These are phyloP conservation scores for Arabidopsis arenosa DNA, from an alignment of 345 rosid species.

Conservation along the genomic window DNA sequence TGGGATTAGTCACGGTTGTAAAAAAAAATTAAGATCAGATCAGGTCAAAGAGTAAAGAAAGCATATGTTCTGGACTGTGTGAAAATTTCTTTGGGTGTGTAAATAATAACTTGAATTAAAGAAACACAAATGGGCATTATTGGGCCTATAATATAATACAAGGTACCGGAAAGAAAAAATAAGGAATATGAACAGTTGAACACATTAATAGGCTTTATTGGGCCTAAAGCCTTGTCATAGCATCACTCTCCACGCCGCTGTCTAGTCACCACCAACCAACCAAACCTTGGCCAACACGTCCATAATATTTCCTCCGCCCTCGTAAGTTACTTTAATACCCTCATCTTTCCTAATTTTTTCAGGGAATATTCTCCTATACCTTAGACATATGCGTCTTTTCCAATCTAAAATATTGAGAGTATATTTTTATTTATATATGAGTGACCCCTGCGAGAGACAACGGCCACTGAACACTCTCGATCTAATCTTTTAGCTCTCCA, in stretches of 20 bases:
- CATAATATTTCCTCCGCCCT: neutral
- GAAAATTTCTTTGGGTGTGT: no score
- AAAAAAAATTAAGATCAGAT: no score
- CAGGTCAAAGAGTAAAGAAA: no score
- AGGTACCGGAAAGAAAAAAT: no score
- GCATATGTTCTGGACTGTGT: no score
- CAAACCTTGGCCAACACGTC: slow-evolving; percentile 46
- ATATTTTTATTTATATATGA: slow-evolving; percentile 1
- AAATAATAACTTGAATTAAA: no score
- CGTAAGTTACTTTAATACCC: slow-evolving; percentile 12
- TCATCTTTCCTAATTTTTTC: neutral
- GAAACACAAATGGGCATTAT: no score
- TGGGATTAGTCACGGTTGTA: no score
- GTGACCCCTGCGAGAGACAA: slow-evolving; percentile 36
- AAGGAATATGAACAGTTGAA: no score
- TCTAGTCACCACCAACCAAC: neutral
- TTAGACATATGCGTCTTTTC: slow-evolving; percentile 24
- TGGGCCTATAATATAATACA: no score
- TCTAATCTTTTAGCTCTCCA: slow-evolving; percentile 33
- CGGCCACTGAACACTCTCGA: slow-evolving; percentile 44
- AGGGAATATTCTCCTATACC: slow-evolving; percentile 29
- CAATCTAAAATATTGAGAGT: neutral
- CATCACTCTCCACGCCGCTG: slow-evolving; percentile 19
- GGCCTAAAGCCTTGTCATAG: slow-evolving; percentile 10
- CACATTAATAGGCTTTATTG: neutral